Base-by-base conservation (phyloP, 805 yeast species). In the Metschnikowia drakensbergensis region DNA sequence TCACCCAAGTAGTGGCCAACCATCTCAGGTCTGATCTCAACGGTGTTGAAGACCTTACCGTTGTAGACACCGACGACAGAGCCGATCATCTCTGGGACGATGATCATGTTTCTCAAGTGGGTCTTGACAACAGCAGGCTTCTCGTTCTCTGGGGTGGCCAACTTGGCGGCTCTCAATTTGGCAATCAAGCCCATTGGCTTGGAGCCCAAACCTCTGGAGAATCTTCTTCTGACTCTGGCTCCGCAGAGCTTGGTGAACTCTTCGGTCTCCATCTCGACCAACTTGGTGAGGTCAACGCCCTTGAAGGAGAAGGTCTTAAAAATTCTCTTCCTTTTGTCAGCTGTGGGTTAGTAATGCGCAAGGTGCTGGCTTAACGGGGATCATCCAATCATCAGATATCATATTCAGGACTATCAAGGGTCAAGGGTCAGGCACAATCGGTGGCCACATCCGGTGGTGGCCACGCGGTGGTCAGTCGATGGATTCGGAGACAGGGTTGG, bases 1-100 rank as follows among this genome's bases (percentile, higher is more conserved):
- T 94, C 99, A 82, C 97, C 99, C 70, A 94, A 88, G 95, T 94
- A 94, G 87, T 92, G 97, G 75, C 99, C 98, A 74, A 92, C 91
- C 99, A 94, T 94, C 83, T 94, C 99, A 71, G 99, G 97, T 78
- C 82, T 90, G 80, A 94, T 81, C 79, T 94, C 99, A 76, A 94
- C 97, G 68, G 85, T 87, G 96, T 92, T 92, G 96, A 94, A 94
- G 67, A 82, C 88, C 83, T 94, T 94, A 82, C 99, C 99, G 85
- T 94, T 94, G 96, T 94, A 94, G 67, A 94, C 87, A 81, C 97
- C 97, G 66, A 94, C 84, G 63, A 92, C 95, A 57, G 97, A 89
- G 75, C 99, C 99, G 69, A 94, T 90, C 99, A 94, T 94, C 84
- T 94, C 99, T 80, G 99, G 99, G 63, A 94, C 94, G 71, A 94